A percentile compares a stretch with the other conserved stretches of the same genome.
These are phyloP conservation scores for Clarireedia monteithiana DNA, from an alignment of 2,329 filamentous ascomycete species.

Conservation along the genomic window DNA sequence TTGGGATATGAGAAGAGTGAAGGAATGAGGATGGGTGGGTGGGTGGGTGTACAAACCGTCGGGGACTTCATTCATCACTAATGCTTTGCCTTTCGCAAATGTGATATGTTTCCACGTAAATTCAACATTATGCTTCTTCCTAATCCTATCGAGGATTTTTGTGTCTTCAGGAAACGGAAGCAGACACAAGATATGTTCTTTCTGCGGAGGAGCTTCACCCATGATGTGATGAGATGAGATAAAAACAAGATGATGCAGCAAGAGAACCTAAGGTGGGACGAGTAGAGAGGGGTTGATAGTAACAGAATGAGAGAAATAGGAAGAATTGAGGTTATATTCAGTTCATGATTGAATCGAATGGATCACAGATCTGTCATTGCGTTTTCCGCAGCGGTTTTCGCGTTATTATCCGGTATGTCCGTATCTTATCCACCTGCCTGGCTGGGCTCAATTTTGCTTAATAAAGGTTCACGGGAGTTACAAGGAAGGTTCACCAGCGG, in stretches of 20 bases:
- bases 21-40: background rate
- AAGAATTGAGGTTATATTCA: too few relatives aligned
- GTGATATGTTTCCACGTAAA: slow-evolving; percentile 33
- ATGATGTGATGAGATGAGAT: slow-evolving; percentile 26
- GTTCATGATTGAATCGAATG: too few relatives aligned
- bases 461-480: too few relatives aligned
- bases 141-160: slow-evolving; percentile 31
- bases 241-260: background rate
- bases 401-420: too few relatives aligned
- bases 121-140: slow-evolving; percentile 36
- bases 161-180: slow-evolving; percentile 36
- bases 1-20: background rate
- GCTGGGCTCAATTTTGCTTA: too few relatives aligned
- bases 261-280: background rate
- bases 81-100: slow-evolving; percentile 16
- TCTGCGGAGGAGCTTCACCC: slow-evolving; percentile 35
- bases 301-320: background rate
- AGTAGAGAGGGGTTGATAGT: background rate
- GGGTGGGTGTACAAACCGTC: slow-evolving; percentile 13
- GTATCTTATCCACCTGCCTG: too few relatives aligned
- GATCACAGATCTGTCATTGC: too few relatives aligned
- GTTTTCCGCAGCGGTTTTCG: too few relatives aligned
- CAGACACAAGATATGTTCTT: slow-evolving; percentile 36
- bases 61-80: slow-evolving; percentile 10
- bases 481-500: too few relatives aligned